Evolutionary conservation across 176 grass and related monocot species (phyloP), one percentile per base, ranked within the genome.

Genomic region (Puccinellia tenuiflora): DNA sequence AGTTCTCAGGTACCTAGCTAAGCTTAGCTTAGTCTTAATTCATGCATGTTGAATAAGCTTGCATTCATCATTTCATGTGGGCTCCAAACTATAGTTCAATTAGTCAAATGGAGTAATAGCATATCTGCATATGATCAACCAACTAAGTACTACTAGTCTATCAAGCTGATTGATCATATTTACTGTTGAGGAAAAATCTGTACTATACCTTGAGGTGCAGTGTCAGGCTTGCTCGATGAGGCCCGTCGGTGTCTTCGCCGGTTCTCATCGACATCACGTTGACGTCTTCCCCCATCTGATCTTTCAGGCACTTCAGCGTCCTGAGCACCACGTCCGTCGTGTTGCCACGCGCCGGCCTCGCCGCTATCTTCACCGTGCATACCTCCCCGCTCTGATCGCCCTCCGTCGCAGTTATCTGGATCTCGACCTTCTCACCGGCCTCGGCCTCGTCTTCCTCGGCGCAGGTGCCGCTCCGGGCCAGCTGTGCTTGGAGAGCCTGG

Each of bases 221-320:
- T 61, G 57, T 61, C 26, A 61, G 25, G 57, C 26, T 61, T 61
- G 57, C 25, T 61, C 68, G 6, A 25, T 70, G 21, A 25, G 38
- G 67, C 38, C 5, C 6, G 12, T 2, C 57, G 26, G 9, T 48
- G 38, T 53, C 54, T 5, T 20, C 24, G 72, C 61, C 85, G 4
- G 91, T 90, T 53, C 84, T 84, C 62, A 91, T 79, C 3, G 89
- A 81, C 53, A 91, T 70, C 84, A 93, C 64, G 82, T 22, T 86
- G 64, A 91, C 76, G 67, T 55, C 77, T 40, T 63, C 79, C 6
- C 84, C 86, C 3, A 70, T 63, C 88, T 64, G 63, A 4, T 86
- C 75, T 61, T 83, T 91, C 31, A 97, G 83, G 82, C 91, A 90
- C 59, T 85, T 60, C 75, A 93, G 81, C 18, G 80, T 80, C 60